Conservation (phyloP, 179 eudicot genomes). For the Camellia oleifera region DNA sequence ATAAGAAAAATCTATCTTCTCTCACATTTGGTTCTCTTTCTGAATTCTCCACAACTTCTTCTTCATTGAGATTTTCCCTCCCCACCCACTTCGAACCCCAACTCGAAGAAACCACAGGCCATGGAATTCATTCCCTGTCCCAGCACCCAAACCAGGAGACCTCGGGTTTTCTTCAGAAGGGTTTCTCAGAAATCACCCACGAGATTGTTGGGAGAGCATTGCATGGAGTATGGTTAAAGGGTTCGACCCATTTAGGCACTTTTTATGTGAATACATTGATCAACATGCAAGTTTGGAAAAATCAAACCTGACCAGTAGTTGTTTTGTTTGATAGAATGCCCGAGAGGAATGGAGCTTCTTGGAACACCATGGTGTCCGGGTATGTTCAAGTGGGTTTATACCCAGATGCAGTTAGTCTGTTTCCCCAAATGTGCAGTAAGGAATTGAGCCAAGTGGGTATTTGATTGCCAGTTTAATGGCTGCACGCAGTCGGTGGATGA, state of each 20-base stretch:
- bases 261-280: conserved; percentile 65
- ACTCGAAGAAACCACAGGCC: conserved; percentile 5
- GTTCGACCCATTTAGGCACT: conserved; percentile 28
- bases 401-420: conserved; percentile 37
- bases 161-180: conserved; percentile 46
- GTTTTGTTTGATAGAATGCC: conserved; percentile 61
- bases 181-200: conserved; percentile 52
- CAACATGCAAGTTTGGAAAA: conserved; percentile 49
- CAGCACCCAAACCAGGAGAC: conserved; percentile 45
- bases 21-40: conserved; percentile 14
- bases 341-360: conserved; percentile 61
- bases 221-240: conserved; percentile 54
- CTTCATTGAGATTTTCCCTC: conserved; percentile 17
- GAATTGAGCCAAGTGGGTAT: conserved; percentile 41
- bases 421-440: conserved; percentile 44
- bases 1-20: conserved; percentile 20
- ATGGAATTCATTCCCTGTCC: conserved; percentile 25
- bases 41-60: conserved; percentile 20
- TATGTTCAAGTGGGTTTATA: conserved; percentile 46
- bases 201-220: conserved; percentile 46
- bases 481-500: conserved; percentile 44
- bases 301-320: conserved; percentile 36
- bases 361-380: conserved; percentile 69
- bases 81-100: conserved; percentile 9
- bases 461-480: conserved; percentile 58